Conservation (phyloP, 768 basidiomycete species). For the Leucocoprinus sp. region DNA sequence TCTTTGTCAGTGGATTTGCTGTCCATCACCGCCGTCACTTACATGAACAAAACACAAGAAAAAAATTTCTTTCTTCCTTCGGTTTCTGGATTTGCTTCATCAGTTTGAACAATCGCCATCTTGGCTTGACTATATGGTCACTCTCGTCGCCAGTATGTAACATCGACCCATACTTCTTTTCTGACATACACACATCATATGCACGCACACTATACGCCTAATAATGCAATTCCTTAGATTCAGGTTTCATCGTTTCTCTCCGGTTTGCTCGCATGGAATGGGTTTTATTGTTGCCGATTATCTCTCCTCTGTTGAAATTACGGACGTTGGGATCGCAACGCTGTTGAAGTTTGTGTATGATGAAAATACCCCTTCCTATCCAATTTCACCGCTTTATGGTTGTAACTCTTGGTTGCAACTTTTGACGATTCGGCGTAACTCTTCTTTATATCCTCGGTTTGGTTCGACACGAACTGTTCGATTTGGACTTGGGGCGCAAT, state of each 20-base stretch:
- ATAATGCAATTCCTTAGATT: conserved; percentile 9
- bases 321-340: conserved; percentile 8
- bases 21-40: conserved; percentile 11
- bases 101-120: background rate
- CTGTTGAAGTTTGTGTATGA: conserved; percentile 10
- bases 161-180: background rate
- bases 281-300: conserved; percentile 11
- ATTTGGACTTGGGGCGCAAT: conserved; percentile 8
- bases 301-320: conserved; percentile 8
- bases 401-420: background rate
- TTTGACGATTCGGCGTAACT: conserved; percentile 9
- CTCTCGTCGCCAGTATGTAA: conserved; percentile 11
- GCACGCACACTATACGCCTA: conserved; percentile 7
- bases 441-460: conserved; percentile 7
- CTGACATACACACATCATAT: conserved; percentile 7
- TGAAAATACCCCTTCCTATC: conserved; percentile 11
- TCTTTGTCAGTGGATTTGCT: conserved; percentile 9
- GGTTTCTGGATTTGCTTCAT: conserved; percentile 1
- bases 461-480: background rate
- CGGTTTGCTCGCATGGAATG: conserved; percentile 11
- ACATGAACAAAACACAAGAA: conserved; percentile 25
- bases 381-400: background rate
- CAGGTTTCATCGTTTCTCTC: conserved; percentile 1
- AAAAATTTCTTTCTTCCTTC: conserved; percentile 13
- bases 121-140: conserved; percentile 2